Base-by-base conservation (phyloP, 2,329 filamentous ascomycete genomes). In the Ophiostoma angusticollis region DNA sequence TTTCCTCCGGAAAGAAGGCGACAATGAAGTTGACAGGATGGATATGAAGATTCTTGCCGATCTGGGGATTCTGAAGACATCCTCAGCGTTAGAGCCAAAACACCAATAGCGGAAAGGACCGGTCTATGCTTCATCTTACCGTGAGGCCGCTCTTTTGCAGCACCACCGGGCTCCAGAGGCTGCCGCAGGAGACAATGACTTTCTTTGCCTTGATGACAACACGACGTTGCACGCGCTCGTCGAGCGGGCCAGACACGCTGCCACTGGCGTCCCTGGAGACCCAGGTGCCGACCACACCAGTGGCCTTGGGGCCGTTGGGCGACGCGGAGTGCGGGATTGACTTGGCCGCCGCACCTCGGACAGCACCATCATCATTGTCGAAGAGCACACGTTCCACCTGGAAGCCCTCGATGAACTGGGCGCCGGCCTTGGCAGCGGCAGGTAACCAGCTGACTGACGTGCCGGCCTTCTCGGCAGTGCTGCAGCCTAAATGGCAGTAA, bases 401-500 rank as follows among this genome's bases (percentile, higher is more conserved):
- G 51, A 91, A 84, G 0, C 86, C 86, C 62, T 95, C 85, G 41
- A 93, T 72, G 54, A 94, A 94, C 46, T 71, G 65, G 1, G 86
- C 83, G 0, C 86, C 86, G 1, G 81, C 76, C 37, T 69, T 68
- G 1, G 78, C 80, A 3, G 89, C 86, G 49, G 86, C 84, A 0
- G 83, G 83, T 12, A 95, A 64, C 67, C 77, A 95, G 6, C 74
- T 75, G 18, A 83, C 75, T 0, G 74, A 71, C 0, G 87, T 82
- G 0, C 87, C 85, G 56, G 81, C 78, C 62, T 95, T 95, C 46
- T 78, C 75, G 33, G 70, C 75, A 2, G 73, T 72, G 16, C 72
- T 72, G 49, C 75, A 79, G 9, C 75, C 75, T 24, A 76, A 50
- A 25, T 67, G 63, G 53, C 75, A 80, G 44, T 68, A 65, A 9